phyloP scores from a whole-genome alignment of 495 filamentous ascomycete genomes.

The Aspergillus funiculosus region DNA sequence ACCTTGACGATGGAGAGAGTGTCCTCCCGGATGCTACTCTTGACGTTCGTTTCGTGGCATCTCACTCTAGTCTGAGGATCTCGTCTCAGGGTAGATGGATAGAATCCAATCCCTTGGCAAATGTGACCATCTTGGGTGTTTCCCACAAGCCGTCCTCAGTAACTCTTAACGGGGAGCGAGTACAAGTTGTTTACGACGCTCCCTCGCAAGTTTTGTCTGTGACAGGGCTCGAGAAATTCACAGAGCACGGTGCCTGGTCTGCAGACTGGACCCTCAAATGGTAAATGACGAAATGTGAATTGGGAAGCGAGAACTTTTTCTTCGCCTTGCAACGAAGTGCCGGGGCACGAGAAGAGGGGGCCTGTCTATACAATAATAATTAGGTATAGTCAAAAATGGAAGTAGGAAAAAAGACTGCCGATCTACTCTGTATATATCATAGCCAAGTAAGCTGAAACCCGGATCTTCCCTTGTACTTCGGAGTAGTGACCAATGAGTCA shows the following conservation, averaged over 20 bases:
- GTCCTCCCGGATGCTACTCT: slow-evolving; percentile 52
- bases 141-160: slow-evolving; percentile 37
- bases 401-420: too few relatives aligned
- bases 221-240: slow-evolving; percentile 45
- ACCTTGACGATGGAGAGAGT: slow-evolving; percentile 81
- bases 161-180: slow-evolving; percentile 43
- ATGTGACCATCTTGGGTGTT: slow-evolving; percentile 65
- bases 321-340: too few relatives aligned
- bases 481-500: too few relatives aligned
- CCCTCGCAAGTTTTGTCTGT: slow-evolving; percentile 45
- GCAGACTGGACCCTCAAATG: slow-evolving; percentile 42
- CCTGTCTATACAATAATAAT: too few relatives aligned
- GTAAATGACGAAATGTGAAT: not conserved
- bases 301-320: too few relatives aligned
- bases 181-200: slow-evolving; percentile 48
- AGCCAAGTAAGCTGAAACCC: too few relatives aligned
- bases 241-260: slow-evolving; percentile 50
- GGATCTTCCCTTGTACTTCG: too few relatives aligned
- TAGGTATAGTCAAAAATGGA: too few relatives aligned
- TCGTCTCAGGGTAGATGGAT: slow-evolving; percentile 47
- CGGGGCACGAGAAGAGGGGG: too few relatives aligned
- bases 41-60: slow-evolving; percentile 53
- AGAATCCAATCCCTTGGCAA: slow-evolving; percentile 57
- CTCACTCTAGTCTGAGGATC: slow-evolving; percentile 41
- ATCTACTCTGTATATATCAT: too few relatives aligned